These are phyloP conservation scores for Rhizopogon vulgaris DNA, from an alignment of 768 basidiomycete genomes.

Conservation along the genomic window DNA sequence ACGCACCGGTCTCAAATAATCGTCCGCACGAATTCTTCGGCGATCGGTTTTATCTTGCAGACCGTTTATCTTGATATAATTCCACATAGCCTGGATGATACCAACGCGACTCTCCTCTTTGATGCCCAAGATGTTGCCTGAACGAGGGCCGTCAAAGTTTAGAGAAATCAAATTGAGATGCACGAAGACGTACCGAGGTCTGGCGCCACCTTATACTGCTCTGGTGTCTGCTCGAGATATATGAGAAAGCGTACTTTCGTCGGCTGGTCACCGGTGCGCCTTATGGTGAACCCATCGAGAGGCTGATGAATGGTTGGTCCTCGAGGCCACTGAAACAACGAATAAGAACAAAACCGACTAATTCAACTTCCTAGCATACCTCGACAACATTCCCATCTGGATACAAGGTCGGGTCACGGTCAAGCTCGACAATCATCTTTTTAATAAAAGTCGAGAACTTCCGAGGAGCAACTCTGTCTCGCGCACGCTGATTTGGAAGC, in stretches of 20 bases:
- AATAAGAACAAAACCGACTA: not conserved
- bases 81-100: slow-evolving; percentile 82
- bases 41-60: slow-evolving; percentile 82
- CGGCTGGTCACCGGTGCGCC: slow-evolving; percentile 71
- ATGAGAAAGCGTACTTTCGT: slow-evolving; percentile 81
- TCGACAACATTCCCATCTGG: slow-evolving; percentile 87
- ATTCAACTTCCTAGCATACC: slow-evolving; percentile 34
- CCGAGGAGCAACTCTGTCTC: slow-evolving; percentile 55
- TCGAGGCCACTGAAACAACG: slow-evolving; percentile 51
- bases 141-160: not conserved
- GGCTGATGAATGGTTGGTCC: slow-evolving; percentile 48
- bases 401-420: slow-evolving; percentile 75
- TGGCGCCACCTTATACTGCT: slow-evolving; percentile 73
- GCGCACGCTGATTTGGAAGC: slow-evolving; percentile 55
- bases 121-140: slow-evolving; percentile 64
- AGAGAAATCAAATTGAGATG: not conserved
- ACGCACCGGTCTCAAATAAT: slow-evolving; percentile 55
- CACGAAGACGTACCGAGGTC: slow-evolving; percentile 54
- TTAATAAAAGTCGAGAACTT: slow-evolving; percentile 88
- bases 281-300: slow-evolving; percentile 83
- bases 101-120: slow-evolving; percentile 82
- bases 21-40: slow-evolving; percentile 63
- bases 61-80: slow-evolving; percentile 80
- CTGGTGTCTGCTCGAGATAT: slow-evolving; percentile 81
- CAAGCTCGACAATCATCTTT: slow-evolving; percentile 79